Percentiles rank a stretch among this genome's conserved stretches.
These are phyloP conservation scores for Sarocladium strictum DNA, from an alignment of 2,329 filamentous ascomycete genomes.

Conservation along the genomic window DNA sequence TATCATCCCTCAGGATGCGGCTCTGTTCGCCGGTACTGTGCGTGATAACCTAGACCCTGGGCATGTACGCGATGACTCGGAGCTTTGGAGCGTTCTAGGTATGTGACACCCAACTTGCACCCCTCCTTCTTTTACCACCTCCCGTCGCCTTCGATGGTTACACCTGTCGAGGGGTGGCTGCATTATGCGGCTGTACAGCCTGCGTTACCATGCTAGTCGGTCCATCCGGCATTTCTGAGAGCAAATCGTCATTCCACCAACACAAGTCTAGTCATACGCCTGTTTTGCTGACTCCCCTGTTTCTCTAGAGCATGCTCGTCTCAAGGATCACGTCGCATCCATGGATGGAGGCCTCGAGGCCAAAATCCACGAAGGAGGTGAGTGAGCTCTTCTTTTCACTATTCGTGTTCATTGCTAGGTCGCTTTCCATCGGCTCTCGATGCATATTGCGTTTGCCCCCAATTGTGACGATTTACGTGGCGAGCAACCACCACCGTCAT, in stretches of 20 bases:
- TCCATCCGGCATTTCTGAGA: constrained; percentile 8
- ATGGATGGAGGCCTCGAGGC: constrained; percentile 92
- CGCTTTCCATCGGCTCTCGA: not conserved
- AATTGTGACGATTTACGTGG: not conserved
- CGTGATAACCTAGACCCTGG: constrained; percentile 94
- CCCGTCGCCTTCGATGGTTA: not conserved
- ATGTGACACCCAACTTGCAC: constrained; percentile 30
- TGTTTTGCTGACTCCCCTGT: not conserved
- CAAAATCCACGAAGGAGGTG: constrained; percentile 87
- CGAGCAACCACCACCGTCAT: not conserved
- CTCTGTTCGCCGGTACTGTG: constrained; percentile 87
- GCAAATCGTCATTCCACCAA: not conserved
- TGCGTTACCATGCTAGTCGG: too few species aligned
- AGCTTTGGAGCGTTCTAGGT: constrained; percentile 93
- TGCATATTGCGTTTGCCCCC: not conserved
- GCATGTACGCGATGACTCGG: constrained; percentile 92
- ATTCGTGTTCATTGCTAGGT: not conserved
- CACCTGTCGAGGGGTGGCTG: not conserved
- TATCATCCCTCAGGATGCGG: constrained; percentile 97
- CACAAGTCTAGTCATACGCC: not conserved
- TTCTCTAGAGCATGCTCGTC: constrained; percentile 72
- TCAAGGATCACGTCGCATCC: constrained; percentile 80
- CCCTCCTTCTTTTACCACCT: not conserved
- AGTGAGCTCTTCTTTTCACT: constrained; percentile 30
- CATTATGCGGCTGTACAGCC: not conserved